Base-by-base conservation (phyloP, 1,284 basidiomycete genomes). In the Rhizoctonia solani region DNA sequence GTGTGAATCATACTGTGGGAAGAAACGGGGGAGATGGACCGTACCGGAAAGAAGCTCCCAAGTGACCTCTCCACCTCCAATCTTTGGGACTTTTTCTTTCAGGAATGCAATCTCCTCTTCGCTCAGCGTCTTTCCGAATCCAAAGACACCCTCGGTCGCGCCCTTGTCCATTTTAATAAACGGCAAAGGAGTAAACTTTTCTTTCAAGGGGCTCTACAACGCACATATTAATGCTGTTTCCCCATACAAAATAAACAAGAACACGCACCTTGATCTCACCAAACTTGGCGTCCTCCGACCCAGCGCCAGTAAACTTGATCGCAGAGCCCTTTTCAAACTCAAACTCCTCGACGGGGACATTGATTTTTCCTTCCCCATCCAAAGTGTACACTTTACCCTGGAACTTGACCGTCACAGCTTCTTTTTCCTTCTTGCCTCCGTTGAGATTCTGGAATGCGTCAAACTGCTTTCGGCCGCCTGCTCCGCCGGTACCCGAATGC, bases 401-500 rank as follows among this genome's bases (percentile, higher is more conserved):
- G 72, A 77, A 78, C 37, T 76, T 74, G 66, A 79, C 75, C 29
- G 73, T 72, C 42, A 80, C 73, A 50, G 76, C 74, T 59, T 75
- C 73, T 16, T 74, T 72, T 41, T 74, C 72, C 13, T 74, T 70
- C 65, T 73, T 72, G 59, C 73, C 66, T 4, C 71, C 72, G 49
- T 73, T 68, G 49, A 70, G 59, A 16, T 68, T 90, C 70, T 83
- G 84, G 84, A 98, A 98, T 1, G 95, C 95, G 76, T 97, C 93
- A 81, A 95, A 96, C 29, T 85, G 85, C 32, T 61, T 49, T 19
- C 66, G 56, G 21, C 59, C 68, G 61, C 70, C 77, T 75, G 69
- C 71, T 6, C 59, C 59, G 23, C 59, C 59, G 2, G 59, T 69
- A 27, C 70, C 72, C 54, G 71, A 66, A 49, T 81, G 81, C 32